Evolutionary conservation across 345 rosid species (phyloP).

Genomic region (Hibiscus tridactylites): DNA sequence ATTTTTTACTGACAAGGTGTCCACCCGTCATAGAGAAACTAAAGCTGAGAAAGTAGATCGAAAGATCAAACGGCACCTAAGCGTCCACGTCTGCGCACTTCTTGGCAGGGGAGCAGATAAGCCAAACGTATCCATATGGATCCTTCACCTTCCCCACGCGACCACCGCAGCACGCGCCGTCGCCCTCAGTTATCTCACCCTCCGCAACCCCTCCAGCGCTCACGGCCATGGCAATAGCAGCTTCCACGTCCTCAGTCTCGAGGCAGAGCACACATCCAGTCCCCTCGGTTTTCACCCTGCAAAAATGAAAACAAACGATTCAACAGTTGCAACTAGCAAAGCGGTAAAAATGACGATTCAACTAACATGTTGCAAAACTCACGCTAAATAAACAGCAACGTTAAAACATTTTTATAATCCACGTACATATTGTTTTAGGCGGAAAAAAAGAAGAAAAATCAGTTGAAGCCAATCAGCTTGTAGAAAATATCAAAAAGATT

Average conservation of each 20-base stretch:
- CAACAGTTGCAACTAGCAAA: background rate
- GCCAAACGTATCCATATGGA: slow-evolving; percentile 75
- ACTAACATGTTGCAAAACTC: background rate
- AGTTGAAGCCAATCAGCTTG: background rate
- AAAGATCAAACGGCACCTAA: slow-evolving; percentile 26
- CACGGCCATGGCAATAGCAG: slow-evolving; percentile 58
- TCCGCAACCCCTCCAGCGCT: slow-evolving; percentile 56
- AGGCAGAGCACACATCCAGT: slow-evolving; percentile 25
- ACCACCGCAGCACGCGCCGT: slow-evolving; percentile 39
- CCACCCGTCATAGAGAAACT: background rate
- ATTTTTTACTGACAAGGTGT: background rate
- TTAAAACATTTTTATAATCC: background rate
- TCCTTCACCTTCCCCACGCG: slow-evolving; percentile 66
- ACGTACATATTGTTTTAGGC: background rate
- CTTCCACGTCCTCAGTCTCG: slow-evolving; percentile 63
- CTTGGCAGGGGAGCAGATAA: slow-evolving; percentile 39
- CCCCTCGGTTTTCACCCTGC: slow-evolving; percentile 31
- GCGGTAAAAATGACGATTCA: background rate
- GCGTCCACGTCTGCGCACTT: slow-evolving; percentile 36
- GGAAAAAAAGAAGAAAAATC: background rate
- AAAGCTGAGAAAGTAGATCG: background rate
- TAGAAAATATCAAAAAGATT: background rate
- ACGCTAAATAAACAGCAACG: background rate
- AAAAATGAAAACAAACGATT: background rate
- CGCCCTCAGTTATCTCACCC: slow-evolving; percentile 38